These are phyloP conservation scores for Coprinopsis sp. DNA, from an alignment of 768 basidiomycete species.

Conservation along the genomic window DNA sequence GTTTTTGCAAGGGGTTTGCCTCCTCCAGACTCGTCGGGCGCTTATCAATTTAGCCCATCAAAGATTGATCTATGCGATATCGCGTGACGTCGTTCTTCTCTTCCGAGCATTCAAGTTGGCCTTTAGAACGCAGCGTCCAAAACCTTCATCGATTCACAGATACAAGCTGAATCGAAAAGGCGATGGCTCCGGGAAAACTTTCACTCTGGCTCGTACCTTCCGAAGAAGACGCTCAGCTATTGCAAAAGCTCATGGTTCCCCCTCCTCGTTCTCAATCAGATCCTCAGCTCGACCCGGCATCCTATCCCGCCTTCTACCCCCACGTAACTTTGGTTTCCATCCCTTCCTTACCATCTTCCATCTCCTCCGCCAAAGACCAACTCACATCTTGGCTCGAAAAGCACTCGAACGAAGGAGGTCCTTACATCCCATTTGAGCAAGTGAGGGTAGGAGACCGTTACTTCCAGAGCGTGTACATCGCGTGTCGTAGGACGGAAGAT, in stretches of 20 bases:
- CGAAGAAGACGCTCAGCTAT: slow-evolving; percentile 33
- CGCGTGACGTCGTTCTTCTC: too few species aligned
- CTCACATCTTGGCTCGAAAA: not conserved
- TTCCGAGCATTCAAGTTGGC: too few species aligned
- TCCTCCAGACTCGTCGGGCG: too few species aligned
- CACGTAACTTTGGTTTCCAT: slow-evolving; percentile 65
- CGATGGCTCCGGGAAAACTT: too few species aligned
- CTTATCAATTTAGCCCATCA: too few species aligned
- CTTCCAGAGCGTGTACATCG: slow-evolving; percentile 66
- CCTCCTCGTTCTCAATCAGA: slow-evolving; percentile 24
- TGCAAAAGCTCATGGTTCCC: slow-evolving; percentile 45
- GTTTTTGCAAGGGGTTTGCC: too few species aligned
- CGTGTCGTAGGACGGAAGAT: slow-evolving; percentile 40
- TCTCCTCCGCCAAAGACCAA: not conserved
- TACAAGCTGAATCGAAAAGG: too few species aligned
- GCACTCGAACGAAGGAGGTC: slow-evolving; percentile 9
- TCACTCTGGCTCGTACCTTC: slow-evolving; percentile 71
- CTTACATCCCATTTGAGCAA: slow-evolving; percentile 43
- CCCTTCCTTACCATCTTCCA: slow-evolving; percentile 25
- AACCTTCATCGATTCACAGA: too few species aligned
- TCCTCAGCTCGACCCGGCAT: slow-evolving; percentile 24
- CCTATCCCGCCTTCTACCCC: slow-evolving; percentile 60
- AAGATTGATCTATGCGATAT: too few species aligned
- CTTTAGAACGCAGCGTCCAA: too few species aligned
- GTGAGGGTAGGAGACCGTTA: slow-evolving; percentile 58